Percentiles rank a stretch among this genome's conserved stretches.
Conservation (phyloP, 768 basidiomycete genomes). For the Mycena crocata region DNA sequence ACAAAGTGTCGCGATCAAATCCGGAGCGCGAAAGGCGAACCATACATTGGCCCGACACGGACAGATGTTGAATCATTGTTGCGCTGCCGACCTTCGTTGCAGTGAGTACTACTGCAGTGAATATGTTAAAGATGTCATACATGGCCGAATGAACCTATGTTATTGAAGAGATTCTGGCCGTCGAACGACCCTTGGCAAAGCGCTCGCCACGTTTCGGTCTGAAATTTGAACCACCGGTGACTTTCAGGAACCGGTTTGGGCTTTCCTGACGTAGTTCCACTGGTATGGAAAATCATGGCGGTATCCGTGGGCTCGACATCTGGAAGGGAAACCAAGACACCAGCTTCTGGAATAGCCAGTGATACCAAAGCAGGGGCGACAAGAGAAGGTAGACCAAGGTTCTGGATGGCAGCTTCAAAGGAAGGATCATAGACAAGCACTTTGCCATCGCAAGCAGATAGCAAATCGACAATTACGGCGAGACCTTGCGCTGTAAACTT, state of each 20-base stretch:
- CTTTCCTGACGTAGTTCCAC: slow-evolving; percentile 41
- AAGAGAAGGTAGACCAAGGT: not conserved
- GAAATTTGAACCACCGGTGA: slow-evolving; percentile 14
- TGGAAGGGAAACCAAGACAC: not conserved
- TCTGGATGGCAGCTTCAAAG: not conserved
- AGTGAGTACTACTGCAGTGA: not conserved
- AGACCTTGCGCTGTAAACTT: not conserved
- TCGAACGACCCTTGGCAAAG: not conserved
- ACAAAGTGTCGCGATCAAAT: slow-evolving; percentile 30
- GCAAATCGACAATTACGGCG: not conserved
- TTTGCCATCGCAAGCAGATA: not conserved
- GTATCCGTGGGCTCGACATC: slow-evolving; percentile 27
- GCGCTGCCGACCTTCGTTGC: not conserved
- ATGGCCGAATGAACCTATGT: slow-evolving; percentile 3
- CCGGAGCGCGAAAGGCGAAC: slow-evolving; percentile 35
- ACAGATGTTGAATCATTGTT: slow-evolving; percentile 19
- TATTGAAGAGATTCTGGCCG: not conserved
- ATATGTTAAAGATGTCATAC: not conserved
- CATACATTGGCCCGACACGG: slow-evolving; percentile 29
- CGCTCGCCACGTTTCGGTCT: not conserved
- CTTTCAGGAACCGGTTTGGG: slow-evolving; percentile 41
- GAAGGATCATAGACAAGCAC: not conserved
- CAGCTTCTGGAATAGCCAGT: not conserved
- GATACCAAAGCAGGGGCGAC: not conserved
- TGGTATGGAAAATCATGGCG: slow-evolving; percentile 43